phyloP scores from a whole-genome alignment of 495 filamentous ascomycete genomes.

The Oidiodendron maius region DNA sequence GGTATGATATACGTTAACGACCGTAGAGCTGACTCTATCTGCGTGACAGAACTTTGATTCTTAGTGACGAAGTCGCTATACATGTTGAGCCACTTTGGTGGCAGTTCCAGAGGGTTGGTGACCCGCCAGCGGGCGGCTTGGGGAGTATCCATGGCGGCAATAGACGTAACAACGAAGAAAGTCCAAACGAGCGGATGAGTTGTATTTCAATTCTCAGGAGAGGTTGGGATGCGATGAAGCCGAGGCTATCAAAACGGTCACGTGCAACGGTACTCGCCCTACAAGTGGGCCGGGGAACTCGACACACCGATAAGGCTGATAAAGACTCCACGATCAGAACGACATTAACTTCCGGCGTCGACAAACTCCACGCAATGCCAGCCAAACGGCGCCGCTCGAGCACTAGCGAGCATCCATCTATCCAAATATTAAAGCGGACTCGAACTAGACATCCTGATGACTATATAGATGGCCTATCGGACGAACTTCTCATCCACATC shows the following conservation, averaged over 20 bases:
- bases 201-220: neutral
- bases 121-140: conserved; percentile 8
- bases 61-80: conserved; percentile 93
- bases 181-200: conserved; percentile 6
- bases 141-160: conserved; percentile 14
- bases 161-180: neutral
- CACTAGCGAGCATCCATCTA: neutral
- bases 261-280: too few relatives aligned
- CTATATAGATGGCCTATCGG: conserved; percentile 58
- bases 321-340: neutral
- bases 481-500: conserved; percentile 84
- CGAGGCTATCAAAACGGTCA: neutral
- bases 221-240: conserved; percentile 1
- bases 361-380: conserved; percentile 8
- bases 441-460: conserved; percentile 23
- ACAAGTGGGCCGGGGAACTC: neutral
- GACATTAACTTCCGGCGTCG: neutral
- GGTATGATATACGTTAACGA: conserved; percentile 95
- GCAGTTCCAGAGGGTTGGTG: conserved; percentile 36
- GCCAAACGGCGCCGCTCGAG: conserved; percentile 16
- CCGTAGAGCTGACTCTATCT: conserved; percentile 87
- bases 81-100: conserved; percentile 68
- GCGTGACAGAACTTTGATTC: conserved; percentile 83
- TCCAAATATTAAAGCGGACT: conserved; percentile 10
- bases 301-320: neutral